A percentile compares a stretch with the other conserved stretches of the same genome.
Conservation (phyloP, 768 basidiomycete genomes). For the Tulasnella sp. region DNA sequence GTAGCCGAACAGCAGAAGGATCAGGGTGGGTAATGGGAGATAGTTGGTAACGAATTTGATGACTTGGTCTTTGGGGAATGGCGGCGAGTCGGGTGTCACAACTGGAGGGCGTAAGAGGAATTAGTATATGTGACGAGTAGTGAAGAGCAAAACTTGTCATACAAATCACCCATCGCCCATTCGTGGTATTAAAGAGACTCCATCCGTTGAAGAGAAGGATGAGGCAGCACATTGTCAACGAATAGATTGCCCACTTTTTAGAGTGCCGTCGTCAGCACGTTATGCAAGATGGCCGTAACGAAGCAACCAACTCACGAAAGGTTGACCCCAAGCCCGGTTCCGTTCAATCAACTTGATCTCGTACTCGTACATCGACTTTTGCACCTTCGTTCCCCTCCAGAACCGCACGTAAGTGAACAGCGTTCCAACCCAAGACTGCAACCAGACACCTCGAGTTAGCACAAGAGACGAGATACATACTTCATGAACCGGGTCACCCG, state of each 20-base stretch:
- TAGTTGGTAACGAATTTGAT: slow-evolving; percentile 20
- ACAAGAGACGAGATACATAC: not conserved
- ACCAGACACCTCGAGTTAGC: slow-evolving; percentile 16
- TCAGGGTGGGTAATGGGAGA: slow-evolving; percentile 19
- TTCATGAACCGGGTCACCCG: too few relatives aligned
- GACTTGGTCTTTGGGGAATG: slow-evolving; percentile 13
- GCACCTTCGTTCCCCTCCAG: not conserved
- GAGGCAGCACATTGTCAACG: slow-evolving; percentile 21
- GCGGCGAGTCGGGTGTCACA: not conserved
- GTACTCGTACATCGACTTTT: not conserved
- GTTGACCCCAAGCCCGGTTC: slow-evolving; percentile 12
- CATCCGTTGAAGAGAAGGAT: slow-evolving; percentile 24
- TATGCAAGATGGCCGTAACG: not conserved
- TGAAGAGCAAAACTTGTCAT: slow-evolving; percentile 14
- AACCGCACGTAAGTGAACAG: slow-evolving; percentile 12
- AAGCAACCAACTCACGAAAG: slow-evolving; percentile 6
- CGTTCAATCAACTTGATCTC: not conserved
- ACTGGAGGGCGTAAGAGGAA: not conserved
- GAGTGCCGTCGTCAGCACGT: not conserved
- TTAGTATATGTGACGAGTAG: not conserved
- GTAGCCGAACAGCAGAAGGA: slow-evolving; percentile 25
- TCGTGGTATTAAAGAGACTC: slow-evolving; percentile 15
- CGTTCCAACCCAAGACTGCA: slow-evolving; percentile 20
- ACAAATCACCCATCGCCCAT: not conserved
- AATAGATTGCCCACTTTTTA: slow-evolving; percentile 20